Evolutionary conservation across 371 early-diverging fungal species (phyloP), one percentile per base, ranked within the genome.

Genomic region (Ordospora pajunii): DNA sequence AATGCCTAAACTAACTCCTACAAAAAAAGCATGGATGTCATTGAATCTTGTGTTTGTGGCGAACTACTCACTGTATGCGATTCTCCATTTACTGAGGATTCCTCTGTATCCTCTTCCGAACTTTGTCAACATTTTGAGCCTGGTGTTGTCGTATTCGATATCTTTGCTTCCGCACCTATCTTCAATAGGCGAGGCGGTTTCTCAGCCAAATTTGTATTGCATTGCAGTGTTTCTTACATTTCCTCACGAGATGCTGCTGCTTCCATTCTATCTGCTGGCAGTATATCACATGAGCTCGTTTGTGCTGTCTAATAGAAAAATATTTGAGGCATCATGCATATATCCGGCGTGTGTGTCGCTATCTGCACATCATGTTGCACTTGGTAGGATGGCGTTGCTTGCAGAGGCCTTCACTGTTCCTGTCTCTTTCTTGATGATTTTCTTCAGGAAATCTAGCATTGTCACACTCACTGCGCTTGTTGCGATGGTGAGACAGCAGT

Each of bases 241-340:
- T 37, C 73, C 73, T 11, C 62, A 46, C 11, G 17, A 72, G 14
- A 43, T 76, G 17, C 78, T 75, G 40, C 78, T 83, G 19, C 42
- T 78, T 21, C 83, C 83, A 5, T 83, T 80, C 54, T 78, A 76
- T 42, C 23, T 83, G 11, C 67, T 82, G 62, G 48, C 79, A 22
- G 8, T 75, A 9, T 75, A 76, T 45, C 80, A 80, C 37, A 19
- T 77, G 11, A 50, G 63, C 23, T 43, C 51, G 2, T 78, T 67
- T 51, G 43, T 80, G 1, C 11, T 75, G 23, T 69, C 69, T 14
- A 73, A 81, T 40, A 81, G 71, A 45, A 51, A 66, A 22, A 66
- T 25, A 12, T 78, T 69, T 22, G 73, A 67, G 22, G 71, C 48
- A 46, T 42, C 54, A 7, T n/a, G 1, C 14, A 63, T 71, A 25